Percentiles rank a stretch among this genome's conserved stretches.
These are phyloP conservation scores for Bondarzewia mesenterica DNA, from an alignment of 1,284 basidiomycete genomes.

Conservation along the genomic window DNA sequence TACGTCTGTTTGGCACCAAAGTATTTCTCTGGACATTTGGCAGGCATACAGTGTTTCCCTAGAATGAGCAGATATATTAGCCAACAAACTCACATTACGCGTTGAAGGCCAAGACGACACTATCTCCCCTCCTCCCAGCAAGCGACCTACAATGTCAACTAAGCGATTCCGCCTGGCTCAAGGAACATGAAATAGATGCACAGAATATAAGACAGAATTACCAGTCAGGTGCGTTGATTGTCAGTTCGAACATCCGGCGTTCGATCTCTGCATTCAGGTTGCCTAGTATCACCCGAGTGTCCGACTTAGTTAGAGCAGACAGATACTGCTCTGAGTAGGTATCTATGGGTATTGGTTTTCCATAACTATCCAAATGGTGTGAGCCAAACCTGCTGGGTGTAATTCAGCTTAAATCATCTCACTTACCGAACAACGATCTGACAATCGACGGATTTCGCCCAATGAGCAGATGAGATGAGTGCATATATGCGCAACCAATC, in stretches of 20 bases:
- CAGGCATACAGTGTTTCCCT: slow-evolving; percentile 6
- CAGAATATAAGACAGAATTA: neutral
- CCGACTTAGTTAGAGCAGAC: neutral
- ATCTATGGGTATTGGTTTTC: slow-evolving; percentile 4
- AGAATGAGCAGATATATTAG: too few species aligned
- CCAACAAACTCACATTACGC: too few species aligned
- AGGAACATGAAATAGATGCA: neutral
- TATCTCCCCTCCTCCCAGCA: too few species aligned
- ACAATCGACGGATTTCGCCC: neutral
- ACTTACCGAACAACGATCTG: slow-evolving; percentile 7
- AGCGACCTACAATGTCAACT: neutral
- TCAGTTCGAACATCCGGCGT: slow-evolving; percentile 1
- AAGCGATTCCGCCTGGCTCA: neutral
- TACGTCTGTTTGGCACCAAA: too few species aligned
- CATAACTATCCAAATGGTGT: slow-evolving; percentile 3
- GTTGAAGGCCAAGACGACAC: neutral
- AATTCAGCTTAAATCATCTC: neutral
- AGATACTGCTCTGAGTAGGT: slow-evolving; percentile 1
- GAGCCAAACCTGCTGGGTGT: neutral
- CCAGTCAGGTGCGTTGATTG: slow-evolving; percentile 8
- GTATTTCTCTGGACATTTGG: slow-evolving; percentile 5
- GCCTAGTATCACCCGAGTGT: neutral
- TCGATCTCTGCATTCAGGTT: slow-evolving; percentile 5
- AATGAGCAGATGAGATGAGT: neutral
- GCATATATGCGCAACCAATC: slow-evolving; percentile 2